Base-by-base conservation (phyloP, 495 filamentous ascomycete species). In the Jackrogersella minutella region DNA sequence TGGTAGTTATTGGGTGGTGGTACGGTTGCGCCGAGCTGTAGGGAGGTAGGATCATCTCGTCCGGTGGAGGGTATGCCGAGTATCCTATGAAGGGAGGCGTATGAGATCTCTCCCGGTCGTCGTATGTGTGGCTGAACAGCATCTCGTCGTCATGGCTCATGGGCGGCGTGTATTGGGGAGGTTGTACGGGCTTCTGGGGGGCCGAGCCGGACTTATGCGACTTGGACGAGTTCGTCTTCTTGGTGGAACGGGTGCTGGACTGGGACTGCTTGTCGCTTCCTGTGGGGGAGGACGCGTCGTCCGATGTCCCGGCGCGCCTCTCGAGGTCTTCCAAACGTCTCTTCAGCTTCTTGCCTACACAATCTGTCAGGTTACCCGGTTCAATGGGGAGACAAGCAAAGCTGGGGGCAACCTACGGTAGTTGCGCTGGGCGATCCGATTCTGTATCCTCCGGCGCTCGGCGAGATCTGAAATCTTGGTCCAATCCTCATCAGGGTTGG, bases 391-490 rank as follows among this genome's bases (percentile, higher is more conserved):
- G 14, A 2, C n/a, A 30, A n/a, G 33, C 1, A 22, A 33, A 14
- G 11, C 22, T 50, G 24, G 44, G 22, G 26, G 62, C 66, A 39
- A 91, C 93, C 76, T 84, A 97, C 94, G 94, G 81, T 98, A 98
- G 81, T 98, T 98, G 60, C 94, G 90, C 80, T 98, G 94, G 39
- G 94, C 94, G 79, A 98, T 98, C 50, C 94, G 87, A 79, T 98
- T 98, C 80, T 98, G 94, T 80, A 98, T 97, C 72, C 94, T 85
- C 73, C 94, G 84, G 67, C 94, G 87, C 80, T 97, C 94, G 54
- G 94, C 94, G 37, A 97, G 85, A 75, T 98, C 94, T 41, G 95
- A 97, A 78, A 98, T 97, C 86, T 98, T 95, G 73, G 94, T 98
- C 94, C 94, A 98, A 81, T 98, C 94, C 79, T 98, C 94, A 69